Evolutionary conservation across 2,329 filamentous ascomycete species (phyloP).

Genomic region (Nemania sp.): DNA sequence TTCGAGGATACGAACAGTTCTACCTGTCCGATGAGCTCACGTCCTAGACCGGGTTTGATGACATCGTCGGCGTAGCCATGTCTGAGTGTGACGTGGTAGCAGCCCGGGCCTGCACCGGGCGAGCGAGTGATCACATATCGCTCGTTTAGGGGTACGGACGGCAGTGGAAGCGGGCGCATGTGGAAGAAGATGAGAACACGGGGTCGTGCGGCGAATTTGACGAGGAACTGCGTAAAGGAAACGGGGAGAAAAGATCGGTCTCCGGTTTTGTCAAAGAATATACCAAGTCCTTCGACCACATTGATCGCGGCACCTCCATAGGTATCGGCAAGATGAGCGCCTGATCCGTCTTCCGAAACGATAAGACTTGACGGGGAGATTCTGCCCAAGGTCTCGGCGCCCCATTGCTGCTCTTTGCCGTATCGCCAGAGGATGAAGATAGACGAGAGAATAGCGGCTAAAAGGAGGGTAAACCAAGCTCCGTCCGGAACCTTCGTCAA

Average conservation of each 20-base stretch:
- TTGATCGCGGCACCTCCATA: conserved; percentile 1
- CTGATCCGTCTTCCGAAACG: neutral
- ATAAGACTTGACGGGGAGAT: neutral
- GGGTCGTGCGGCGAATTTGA: conserved; percentile 4
- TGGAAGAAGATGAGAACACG: conserved; percentile 10
- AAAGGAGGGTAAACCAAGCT: conserved; percentile 2
- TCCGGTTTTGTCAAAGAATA: conserved; percentile 6
- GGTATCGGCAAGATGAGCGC: neutral
- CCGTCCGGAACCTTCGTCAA: conserved; percentile 1
- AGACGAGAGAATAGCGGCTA: conserved; percentile 3
- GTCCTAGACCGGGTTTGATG: conserved; percentile 1
- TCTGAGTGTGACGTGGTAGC: conserved; percentile 1
- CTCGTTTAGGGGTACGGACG: neutral
- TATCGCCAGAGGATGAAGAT: conserved; percentile 12
- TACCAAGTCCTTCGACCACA: conserved; percentile 1
- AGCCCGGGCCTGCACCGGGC: neutral
- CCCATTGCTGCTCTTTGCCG: conserved; percentile 9
- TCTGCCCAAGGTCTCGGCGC: neutral
- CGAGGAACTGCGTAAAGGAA: conserved; percentile 3
- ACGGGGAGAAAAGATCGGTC: neutral
- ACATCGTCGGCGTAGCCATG: conserved; percentile 7
- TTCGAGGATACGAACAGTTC: neutral
- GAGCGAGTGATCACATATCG: conserved; percentile 5
- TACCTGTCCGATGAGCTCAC: conserved; percentile 5
- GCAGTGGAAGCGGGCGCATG: conserved; percentile 5